Evolutionary conservation across 2,329 filamentous ascomycete genomes (phyloP), one percentile per base, ranked within the genome.

Genomic region (Uncinocarpus reesii): DNA sequence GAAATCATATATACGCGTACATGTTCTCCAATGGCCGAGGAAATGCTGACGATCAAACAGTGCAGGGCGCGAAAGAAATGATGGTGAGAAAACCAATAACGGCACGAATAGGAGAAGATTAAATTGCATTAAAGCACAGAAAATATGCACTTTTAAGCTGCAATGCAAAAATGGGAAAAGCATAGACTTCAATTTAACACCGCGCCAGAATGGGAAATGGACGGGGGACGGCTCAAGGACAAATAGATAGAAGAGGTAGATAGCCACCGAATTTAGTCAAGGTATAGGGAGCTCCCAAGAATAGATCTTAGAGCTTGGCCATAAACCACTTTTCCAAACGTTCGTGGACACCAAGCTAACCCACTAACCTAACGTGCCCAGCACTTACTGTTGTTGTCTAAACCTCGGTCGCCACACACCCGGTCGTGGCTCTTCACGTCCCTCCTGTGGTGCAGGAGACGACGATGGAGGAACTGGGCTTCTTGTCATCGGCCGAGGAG

Each of bases 321-420:
- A 32, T 31, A 37, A 32, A 10, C 7, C 16, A 15, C 24, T 31
- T 26, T 28, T 20, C 16, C 20, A 34, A 43, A 18, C 28, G 18
- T 34, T 29, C 29, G 24, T 11, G 15, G 5, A 13, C 15, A 21
- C n/a, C 29, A 13, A n/a, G 15, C 34, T 15, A 29, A 28, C 24
- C 32, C 43, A 21, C 32, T 20, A 29, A 21, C 20, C 35, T 24
- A 8, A 45, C 4, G 23, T 18, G 31, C 24, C 13, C 10, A 29
- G 42, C 23, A 29, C 21, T 28, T 47, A 29, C 46, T 51, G 43
- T 24, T 55, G 49, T 16, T 51, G 40, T 26, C 21, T 55, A 31
- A 50, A 47, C 38, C 18, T 46, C 16, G 53, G 52, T 42, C 50
- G 54, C 53, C 53, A 55, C 7, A 42, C 16, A 11, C n/a, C 32